Percentiles rank a stretch among this genome's conserved stretches.
Evolutionary conservation across 1,139 yeast species (phyloP).

Genomic region (Lodderomyces margitis): DNA sequence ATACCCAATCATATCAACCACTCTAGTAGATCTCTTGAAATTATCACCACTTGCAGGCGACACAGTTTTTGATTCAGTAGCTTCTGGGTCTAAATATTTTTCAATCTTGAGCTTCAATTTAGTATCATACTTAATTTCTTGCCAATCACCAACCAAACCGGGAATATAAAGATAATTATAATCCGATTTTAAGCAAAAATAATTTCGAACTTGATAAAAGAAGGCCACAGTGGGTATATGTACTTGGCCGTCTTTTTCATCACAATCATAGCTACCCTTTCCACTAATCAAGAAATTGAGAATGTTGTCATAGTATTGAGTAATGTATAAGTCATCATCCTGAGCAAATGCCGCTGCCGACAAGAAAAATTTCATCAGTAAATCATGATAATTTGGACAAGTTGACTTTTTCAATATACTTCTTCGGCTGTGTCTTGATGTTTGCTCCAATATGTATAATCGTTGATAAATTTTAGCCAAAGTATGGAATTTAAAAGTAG

Average conservation of each 20-base stretch:
- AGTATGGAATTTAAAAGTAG: slow-evolving; percentile 6
- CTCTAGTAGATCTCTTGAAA: not conserved
- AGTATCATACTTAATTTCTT: not conserved
- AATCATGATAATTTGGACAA: slow-evolving; percentile 4
- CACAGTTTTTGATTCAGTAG: not conserved
- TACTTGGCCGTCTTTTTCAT: not conserved
- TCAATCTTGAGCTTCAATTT: slow-evolving; percentile 3
- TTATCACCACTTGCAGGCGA: not conserved
- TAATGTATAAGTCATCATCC: slow-evolving; percentile 12
- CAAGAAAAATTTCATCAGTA: slow-evolving; percentile 7
- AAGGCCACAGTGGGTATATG: slow-evolving; percentile 8
- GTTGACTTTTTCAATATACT: not conserved
- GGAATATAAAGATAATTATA: slow-evolving; percentile 13
- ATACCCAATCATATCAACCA: slow-evolving; percentile 6
- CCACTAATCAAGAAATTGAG: slow-evolving; percentile 8
- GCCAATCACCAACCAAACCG: slow-evolving; percentile 10
- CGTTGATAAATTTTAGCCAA: slow-evolving; percentile 10
- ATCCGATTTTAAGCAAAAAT: slow-evolving; percentile 9
- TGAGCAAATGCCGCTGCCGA: slow-evolving; percentile 6
- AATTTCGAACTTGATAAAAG: slow-evolving; percentile 11
- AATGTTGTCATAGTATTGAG: slow-evolving; percentile 12
- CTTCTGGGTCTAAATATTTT: not conserved
- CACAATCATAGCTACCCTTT: not conserved
- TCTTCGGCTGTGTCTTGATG: slow-evolving; percentile 3
- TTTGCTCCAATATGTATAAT: slow-evolving; percentile 4